These are phyloP conservation scores for Carex arenaria DNA, from an alignment of 202 grass and related monocot genomes.

Conservation along the genomic window DNA sequence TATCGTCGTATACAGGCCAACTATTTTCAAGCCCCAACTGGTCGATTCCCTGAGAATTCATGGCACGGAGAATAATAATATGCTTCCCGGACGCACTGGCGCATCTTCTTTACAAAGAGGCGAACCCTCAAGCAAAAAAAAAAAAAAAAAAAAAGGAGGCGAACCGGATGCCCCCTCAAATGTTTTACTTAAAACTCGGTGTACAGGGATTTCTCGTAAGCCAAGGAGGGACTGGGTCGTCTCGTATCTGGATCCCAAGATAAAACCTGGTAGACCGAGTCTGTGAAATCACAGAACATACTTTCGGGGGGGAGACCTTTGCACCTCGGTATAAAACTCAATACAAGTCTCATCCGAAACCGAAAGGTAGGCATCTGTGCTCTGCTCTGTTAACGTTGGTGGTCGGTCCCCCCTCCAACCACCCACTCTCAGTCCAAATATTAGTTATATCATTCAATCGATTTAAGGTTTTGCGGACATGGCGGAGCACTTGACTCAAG, in stretches of 20 bases:
- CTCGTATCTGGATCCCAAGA: not conserved
- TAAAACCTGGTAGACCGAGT: not conserved
- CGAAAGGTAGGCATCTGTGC: not conserved
- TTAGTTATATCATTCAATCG: not conserved
- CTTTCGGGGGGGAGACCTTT: not conserved
- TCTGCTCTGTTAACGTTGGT: not conserved
- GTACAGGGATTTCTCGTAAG: not conserved
- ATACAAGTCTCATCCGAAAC: not conserved
- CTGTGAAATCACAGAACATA: not conserved
- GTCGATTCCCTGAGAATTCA: not conserved
- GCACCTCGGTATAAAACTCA: not conserved
- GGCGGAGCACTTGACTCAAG: constrained; percentile 49
- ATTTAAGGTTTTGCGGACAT: constrained; percentile 28
- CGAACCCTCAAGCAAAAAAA: not conserved
- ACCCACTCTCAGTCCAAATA: not conserved
- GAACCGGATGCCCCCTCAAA: not conserved
- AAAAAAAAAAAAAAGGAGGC: not conserved
- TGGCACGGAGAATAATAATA: not conserved
- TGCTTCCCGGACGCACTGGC: constrained; percentile 1
- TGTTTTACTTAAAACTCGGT: not conserved
- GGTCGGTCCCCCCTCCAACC: not conserved
- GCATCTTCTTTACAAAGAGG: not conserved
- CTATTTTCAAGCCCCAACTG: not conserved
- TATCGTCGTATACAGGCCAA: not conserved
- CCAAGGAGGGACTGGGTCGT: not conserved